Evolutionary conservation across 257 asterid species (phyloP).

Genomic region (Henckelia pumila): DNA sequence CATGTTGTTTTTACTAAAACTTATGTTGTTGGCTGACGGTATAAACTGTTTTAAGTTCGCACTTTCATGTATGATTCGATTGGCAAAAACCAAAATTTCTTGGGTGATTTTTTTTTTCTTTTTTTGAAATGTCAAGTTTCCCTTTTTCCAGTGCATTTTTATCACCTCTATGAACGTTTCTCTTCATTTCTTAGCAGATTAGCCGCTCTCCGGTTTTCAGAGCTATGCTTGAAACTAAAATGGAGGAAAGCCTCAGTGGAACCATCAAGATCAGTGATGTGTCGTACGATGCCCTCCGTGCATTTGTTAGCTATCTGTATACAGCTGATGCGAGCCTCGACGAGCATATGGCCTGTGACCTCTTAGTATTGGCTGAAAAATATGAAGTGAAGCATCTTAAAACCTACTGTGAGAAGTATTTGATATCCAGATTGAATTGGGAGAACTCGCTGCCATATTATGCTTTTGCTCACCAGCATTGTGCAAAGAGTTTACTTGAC

Average conservation of each 20-base stretch:
- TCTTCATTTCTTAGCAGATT: constrained; percentile 42
- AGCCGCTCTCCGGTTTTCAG: constrained; percentile 82
- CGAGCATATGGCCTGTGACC: constrained; percentile 79
- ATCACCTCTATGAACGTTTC: not conserved
- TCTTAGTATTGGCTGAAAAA: constrained; percentile 74
- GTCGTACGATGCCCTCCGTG: constrained; percentile 68
- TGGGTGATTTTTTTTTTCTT: too few relatives aligned
- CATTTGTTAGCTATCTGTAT: constrained; percentile 67
- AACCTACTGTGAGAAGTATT: constrained; percentile 70
- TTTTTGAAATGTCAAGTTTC: too few relatives aligned
- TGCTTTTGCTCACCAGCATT: constrained; percentile 79
- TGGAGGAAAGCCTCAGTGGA: constrained; percentile 84
- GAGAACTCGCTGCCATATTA: constrained; percentile 68
- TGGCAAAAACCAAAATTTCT: too few relatives aligned
- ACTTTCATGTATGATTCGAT: too few relatives aligned
- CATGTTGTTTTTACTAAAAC: too few relatives aligned
- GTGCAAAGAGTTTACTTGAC: constrained; percentile 60
- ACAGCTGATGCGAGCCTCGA: constrained; percentile 78
- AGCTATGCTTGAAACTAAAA: constrained; percentile 82
- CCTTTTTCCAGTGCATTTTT: too few relatives aligned
- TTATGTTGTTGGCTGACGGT: too few relatives aligned
- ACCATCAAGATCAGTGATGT: constrained; percentile 79
- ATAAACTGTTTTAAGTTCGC: too few relatives aligned
- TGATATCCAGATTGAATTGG: constrained; percentile 64
- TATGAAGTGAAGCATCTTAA: constrained; percentile 83